Base-by-base conservation (phyloP, 2,329 filamentous ascomycete genomes). In the Lecanicillium sp. region DNA sequence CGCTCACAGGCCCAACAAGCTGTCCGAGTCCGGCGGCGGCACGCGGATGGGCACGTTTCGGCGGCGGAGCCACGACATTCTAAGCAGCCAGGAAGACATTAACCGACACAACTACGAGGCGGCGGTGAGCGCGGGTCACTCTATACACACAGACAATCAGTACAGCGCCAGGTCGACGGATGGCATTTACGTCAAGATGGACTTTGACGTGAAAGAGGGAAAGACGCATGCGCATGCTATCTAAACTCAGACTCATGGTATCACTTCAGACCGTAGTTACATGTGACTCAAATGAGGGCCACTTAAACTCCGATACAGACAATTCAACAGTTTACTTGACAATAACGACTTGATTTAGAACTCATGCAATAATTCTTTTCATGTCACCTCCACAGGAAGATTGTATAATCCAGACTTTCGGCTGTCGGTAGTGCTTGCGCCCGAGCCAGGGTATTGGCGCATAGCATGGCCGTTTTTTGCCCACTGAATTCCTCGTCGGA, bases 111-210 rank as follows among this genome's bases (percentile, higher is more conserved):
- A 56, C 8, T 60, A 59, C 12, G 51, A 48, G 7, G 52, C 54
- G 10, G 52, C 54, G 33, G 58, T 58, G n/a, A 55, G 50, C 14
- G 56, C 49, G 4, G 48, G 48, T 5, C n/a, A 52, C 43, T 15
- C 39, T 29, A 10, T 40, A 9, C 11, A 52, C 40, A 53, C 58
- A 4, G 55, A 53, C 21, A 57, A 58, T 38, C 54, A 56, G 21
- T 52, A 56, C 42, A 55, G 52, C 49, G 55, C 56, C 36, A 56
- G 55, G 3, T 57, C 58, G 11, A 51, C 56, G 0, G 62, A 65
- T 30, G 63, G 62, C 0, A 67, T 67, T 19, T 51, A 66, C 35
- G 64, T 67, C 9, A 57, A 62, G 37, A 58, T 67, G 30, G 65
- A 66, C n/a, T 66, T 67, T 46, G 56, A 60, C n/a, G 49, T 67